Base-by-base conservation (phyloP, 257 asterid species). In the Solanum rostratum region DNA sequence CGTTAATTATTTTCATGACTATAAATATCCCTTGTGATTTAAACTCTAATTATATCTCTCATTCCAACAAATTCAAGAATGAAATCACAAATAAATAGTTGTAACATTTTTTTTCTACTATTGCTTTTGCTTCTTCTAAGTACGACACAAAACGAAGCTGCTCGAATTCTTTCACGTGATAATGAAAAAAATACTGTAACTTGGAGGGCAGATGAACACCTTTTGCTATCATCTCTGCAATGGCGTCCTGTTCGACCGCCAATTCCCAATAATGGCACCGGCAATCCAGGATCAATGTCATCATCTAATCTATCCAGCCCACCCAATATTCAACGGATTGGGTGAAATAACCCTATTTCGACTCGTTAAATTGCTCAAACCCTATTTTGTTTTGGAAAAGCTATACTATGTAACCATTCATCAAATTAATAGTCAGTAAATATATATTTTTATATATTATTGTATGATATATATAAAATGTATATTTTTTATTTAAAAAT, bases 181-280 rank as follows among this genome's bases (percentile, higher is more conserved):
- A 41, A n/a, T 19, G 1, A 27, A 29, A 63, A 41, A 71, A 27
- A 71, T 0, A 0, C 1, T 29, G 71, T 7, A 2, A 29, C 13
- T 29, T 29, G n/a, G 41, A 29, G 1, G n/a, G 6, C n/a, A 63
- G 15, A 63, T 15, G 43, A 63, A 63, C 43, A 63, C 1, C 43
- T 63, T 29, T 63, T 63, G 11, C 15, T 29, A 63, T 2, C 71
- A 29, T 63, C 71, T 63, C 43, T 27, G 0, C n/a, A 63, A 63
- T 63, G 71, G n/a, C 20, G n/a, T 63, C 43, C 71, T 1, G 22
- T 82, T 1, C 87, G 86, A 0, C 88, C 91, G 0, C 93, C 94
- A 2, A 22, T 90, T 10, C 92, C 90, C 19, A 90, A 80, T 65
- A 12, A 6, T 12, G 70, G 70, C 39, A 62, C 70, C 6, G 70